Conservation (phyloP, 805 yeast species). For the Wickerhamomyces strasburgensis region DNA sequence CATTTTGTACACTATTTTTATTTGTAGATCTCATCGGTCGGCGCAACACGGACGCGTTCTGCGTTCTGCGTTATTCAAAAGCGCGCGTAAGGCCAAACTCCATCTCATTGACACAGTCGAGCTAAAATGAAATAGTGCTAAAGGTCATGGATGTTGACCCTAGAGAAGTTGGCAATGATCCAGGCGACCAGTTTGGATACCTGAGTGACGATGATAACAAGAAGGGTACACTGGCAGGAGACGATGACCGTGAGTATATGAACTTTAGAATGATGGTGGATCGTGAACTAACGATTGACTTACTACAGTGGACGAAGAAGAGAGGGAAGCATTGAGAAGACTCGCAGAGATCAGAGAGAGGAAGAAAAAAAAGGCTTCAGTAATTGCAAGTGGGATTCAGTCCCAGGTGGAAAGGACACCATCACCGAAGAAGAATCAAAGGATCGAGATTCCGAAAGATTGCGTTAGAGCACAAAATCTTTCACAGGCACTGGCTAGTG, state of each 20-base stretch:
- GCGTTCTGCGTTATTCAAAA: no score
- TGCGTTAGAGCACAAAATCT: no score
- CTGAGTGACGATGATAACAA: neutral
- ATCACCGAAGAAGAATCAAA: conserved; percentile 8
- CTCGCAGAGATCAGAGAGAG: conserved; percentile 1
- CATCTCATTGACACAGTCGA: no score
- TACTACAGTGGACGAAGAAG: conserved; percentile 1
- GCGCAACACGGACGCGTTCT: no score
- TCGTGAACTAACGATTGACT: no score
- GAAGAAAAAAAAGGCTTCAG: neutral
- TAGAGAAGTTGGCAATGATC: conserved; percentile 8
- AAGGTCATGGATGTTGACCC: conserved; percentile 11
- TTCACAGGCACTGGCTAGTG: no score
- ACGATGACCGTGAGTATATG: neutral
- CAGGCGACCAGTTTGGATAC: neutral
- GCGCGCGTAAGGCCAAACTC: no score
- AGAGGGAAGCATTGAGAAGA: neutral
- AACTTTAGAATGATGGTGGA: conserved; percentile 2
- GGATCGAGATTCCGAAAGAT: no score
- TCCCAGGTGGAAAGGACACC: conserved; percentile 11
- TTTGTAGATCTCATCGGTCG: no score
- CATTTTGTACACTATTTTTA: conserved; percentile 1
- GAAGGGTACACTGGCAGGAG: neutral
- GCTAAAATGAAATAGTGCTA: no score
- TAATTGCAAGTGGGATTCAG: conserved; percentile 1